Evolutionary conservation across 2,329 filamentous ascomycete species (phyloP), one percentile per base, ranked within the genome.

Genomic region (Didymella arachidicola): DNA sequence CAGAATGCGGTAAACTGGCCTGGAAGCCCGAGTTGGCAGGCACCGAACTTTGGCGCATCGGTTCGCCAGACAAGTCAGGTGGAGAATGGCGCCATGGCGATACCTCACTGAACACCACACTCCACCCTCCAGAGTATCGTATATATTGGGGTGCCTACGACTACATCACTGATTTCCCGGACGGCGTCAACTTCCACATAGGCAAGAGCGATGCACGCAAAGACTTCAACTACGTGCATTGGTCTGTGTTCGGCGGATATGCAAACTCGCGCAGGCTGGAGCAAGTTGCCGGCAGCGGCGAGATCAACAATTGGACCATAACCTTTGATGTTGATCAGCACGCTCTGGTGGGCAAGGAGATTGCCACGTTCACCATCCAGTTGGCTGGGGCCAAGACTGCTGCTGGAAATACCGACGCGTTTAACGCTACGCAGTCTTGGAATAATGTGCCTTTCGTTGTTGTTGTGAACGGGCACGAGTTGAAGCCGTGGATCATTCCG

Each of bases 151-250:
- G 78, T 0, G 79, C 79, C 0, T 85, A 87, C 65, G 86, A 89
- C 67, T 89, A 85, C 69, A 77, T 80, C 0, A 73, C 77, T 2
- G 86, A 89, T 44, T 89, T 87, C 64, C 86, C 86, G 0, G 63
- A 82, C 0, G 86, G 87, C 4, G 80, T 89, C 0, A 79, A 77
- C 22, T 89, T 84, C 74, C 80, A 81, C 14, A 81, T 89, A 1
- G 86, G 86, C 10, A 72, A 81, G 14, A 51, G 48, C 16, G 48
- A 51, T 14, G 43, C 48, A 12, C 67, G 82, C 80, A 59, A 72
- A 84, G 84, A 87, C 64, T 78, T 87, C 59, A 89, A 89, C 72
- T 88, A 88, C 54, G 83, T 88, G 4, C 87, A 89, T 69, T 89
- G 86, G 87, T 84, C 82, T 56, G 85, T 86, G 8, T 88, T 87